Evolutionary conservation across 306 rosid genomes (phyloP).

Genomic region (Quercus robur): DNA sequence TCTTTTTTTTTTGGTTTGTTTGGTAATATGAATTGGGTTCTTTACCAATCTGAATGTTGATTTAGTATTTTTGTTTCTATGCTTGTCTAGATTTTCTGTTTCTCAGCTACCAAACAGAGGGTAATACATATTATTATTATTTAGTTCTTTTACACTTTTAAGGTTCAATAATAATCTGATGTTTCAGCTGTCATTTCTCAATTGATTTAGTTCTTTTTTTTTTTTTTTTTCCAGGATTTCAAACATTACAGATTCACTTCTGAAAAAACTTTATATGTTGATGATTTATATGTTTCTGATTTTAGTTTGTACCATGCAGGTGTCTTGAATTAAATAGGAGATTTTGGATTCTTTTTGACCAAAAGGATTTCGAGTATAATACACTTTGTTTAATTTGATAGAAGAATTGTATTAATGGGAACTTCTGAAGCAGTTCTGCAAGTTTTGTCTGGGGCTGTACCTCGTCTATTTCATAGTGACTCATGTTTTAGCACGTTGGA

Average conservation of each 20-base stretch:
- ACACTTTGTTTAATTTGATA: neutral
- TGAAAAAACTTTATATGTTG: neutral
- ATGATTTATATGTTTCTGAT: neutral
- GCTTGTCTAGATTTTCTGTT: neutral
- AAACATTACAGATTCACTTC: neutral
- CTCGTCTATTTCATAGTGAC: slow-evolving; percentile 32
- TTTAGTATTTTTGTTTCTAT: neutral
- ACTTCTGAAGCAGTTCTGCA: slow-evolving; percentile 51
- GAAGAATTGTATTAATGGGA: slow-evolving; percentile 32
- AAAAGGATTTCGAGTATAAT: slow-evolving; percentile 3
- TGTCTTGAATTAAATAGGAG: neutral
- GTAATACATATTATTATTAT: neutral
- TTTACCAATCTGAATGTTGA: neutral
- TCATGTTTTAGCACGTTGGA: slow-evolving; percentile 23
- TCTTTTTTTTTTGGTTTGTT: neutral
- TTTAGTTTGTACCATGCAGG: neutral
- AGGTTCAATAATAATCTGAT: neutral
- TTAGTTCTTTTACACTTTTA: neutral
- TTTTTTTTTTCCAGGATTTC: neutral
- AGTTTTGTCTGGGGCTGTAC: slow-evolving; percentile 40
- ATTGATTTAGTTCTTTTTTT: neutral
- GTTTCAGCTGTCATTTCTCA: neutral
- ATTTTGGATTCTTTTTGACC: neutral
- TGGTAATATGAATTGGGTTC: neutral
- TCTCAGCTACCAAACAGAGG: neutral